Conservation (phyloP, 768 basidiomycete species). For the Pleurotus salmoneostramineus region DNA sequence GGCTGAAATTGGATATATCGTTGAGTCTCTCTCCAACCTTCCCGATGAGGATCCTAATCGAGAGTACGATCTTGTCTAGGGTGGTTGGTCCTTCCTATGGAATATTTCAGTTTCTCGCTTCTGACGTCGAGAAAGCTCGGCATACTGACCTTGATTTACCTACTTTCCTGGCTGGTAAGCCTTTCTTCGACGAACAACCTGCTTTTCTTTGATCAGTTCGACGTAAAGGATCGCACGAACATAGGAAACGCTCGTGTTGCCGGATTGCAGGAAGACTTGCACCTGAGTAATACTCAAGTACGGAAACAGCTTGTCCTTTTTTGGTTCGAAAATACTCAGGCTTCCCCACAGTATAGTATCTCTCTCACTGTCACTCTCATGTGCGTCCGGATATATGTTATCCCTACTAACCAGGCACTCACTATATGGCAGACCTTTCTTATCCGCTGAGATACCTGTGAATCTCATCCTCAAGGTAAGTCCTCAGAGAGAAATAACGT, state of each 20-base stretch:
- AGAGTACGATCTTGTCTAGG: too few relatives aligned
- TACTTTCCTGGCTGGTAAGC: slow-evolving; percentile 10
- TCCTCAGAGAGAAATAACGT: background rate
- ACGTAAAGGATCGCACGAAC: slow-evolving; percentile 18
- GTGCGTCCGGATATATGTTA: background rate
- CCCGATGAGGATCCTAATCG: too few relatives aligned
- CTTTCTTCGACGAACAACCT: background rate
- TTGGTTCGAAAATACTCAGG: slow-evolving; percentile 6
- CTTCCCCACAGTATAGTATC: slow-evolving; percentile 28
- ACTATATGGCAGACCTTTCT: slow-evolving; percentile 18
- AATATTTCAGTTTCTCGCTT: too few relatives aligned
- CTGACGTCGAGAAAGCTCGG: background rate
- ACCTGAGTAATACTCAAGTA: slow-evolving; percentile 5
- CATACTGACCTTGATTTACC: slow-evolving; percentile 9
- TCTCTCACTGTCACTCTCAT: slow-evolving; percentile 25
- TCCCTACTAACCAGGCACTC: background rate
- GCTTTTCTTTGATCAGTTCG: background rate
- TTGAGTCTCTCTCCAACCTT: too few relatives aligned
- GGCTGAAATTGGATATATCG: too few relatives aligned
- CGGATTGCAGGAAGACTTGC: slow-evolving; percentile 32
- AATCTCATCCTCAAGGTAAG: slow-evolving; percentile 34
- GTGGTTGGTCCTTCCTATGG: too few relatives aligned
- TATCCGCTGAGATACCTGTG: slow-evolving; percentile 32
- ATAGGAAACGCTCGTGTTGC: slow-evolving; percentile 33
- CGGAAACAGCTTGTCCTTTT: background rate